These are phyloP conservation scores for Hortiboletus flavorubellus DNA, from an alignment of 768 basidiomycete species.

Conservation along the genomic window DNA sequence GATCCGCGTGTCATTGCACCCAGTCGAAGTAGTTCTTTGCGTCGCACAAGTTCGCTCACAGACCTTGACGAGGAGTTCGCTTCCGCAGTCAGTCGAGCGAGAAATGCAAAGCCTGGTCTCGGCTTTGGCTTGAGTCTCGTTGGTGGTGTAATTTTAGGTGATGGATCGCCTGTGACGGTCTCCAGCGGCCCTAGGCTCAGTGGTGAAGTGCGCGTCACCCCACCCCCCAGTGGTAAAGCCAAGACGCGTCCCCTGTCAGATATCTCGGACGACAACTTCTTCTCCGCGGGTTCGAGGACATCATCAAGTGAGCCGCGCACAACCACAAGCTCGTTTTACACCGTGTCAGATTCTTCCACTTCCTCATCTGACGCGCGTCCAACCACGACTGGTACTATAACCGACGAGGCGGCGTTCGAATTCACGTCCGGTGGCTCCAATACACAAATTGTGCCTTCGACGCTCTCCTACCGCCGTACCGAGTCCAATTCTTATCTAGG, in stretches of 20 bases:
- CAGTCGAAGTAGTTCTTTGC: constrained; percentile 53
- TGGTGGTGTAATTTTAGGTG: constrained; percentile 41
- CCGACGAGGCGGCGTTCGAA: constrained; percentile 39
- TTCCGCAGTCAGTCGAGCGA: constrained; percentile 40
- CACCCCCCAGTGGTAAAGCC: constrained; percentile 40
- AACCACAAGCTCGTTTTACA: constrained; percentile 32
- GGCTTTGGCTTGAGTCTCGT: constrained; percentile 44
- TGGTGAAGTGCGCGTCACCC: constrained; percentile 42
- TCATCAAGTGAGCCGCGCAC: constrained; percentile 29
- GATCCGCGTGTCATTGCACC: constrained; percentile 73
- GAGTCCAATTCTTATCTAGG: constrained; percentile 55
- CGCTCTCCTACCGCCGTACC: constrained; percentile 49
- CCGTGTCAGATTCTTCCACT: constrained; percentile 31
- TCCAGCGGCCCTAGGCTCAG: constrained; percentile 58
- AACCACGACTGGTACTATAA: constrained; percentile 33
- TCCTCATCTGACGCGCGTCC: constrained; percentile 27
- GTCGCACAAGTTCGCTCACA: constrained; percentile 70
- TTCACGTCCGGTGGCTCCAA: constrained; percentile 37
- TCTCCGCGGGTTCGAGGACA: constrained; percentile 39
- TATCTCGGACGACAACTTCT: constrained; percentile 46
- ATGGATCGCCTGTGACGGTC: constrained; percentile 66
- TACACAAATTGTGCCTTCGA: constrained; percentile 48
- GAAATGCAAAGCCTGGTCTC: constrained; percentile 40
- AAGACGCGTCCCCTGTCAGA: constrained; percentile 30
- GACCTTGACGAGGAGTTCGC: constrained; percentile 66